These are phyloP conservation scores for Sutorius australiensis DNA, from an alignment of 768 basidiomycete species.

Conservation along the genomic window DNA sequence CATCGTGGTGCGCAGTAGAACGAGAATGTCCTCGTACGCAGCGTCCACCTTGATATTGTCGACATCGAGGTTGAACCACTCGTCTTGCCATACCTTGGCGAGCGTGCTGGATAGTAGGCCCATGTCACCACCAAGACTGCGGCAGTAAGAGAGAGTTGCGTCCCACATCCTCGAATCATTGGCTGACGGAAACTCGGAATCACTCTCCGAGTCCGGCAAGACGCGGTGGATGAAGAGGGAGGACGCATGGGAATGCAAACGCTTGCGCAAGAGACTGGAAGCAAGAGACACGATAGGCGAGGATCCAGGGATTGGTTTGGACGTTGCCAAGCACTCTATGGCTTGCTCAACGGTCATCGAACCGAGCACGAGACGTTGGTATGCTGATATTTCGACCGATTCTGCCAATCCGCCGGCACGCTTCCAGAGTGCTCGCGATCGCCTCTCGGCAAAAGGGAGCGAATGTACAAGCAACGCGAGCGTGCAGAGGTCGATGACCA, in stretches of 20 bases:
- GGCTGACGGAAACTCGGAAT: conserved; percentile 17
- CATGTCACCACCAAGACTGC: conserved; percentile 58
- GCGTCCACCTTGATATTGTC: conserved; percentile 30
- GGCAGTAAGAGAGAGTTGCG: conserved; percentile 54
- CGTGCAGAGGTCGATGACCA: conserved; percentile 50
- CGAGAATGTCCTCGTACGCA: conserved; percentile 45
- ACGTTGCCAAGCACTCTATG: conserved; percentile 32
- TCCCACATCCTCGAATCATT: conserved; percentile 37
- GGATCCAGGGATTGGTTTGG: conserved; percentile 10
- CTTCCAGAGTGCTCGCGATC: conserved; percentile 45
- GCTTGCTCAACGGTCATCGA: conserved; percentile 55
- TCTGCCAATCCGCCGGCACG: conserved; percentile 28
- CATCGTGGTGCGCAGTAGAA: conserved; percentile 56
- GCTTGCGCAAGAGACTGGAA: conserved; percentile 44
- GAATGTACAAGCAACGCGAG: conserved; percentile 54
- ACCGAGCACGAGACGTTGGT: conserved; percentile 55
- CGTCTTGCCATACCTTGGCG: conserved; percentile 53
- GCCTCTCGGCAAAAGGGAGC: conserved; percentile 33
- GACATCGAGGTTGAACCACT: conserved; percentile 24
- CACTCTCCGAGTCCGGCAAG: conserved; percentile 19
- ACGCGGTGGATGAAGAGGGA: conserved; percentile 51
- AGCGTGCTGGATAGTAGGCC: conserved; percentile 51
- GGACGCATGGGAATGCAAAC: conserved; percentile 50
- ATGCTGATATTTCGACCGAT: conserved; percentile 34
- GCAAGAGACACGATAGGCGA: conserved; percentile 52